Evolutionary conservation across 495 filamentous ascomycete species (phyloP), one percentile per base, ranked within the genome.

Genomic region (Parmelia sp.): DNA sequence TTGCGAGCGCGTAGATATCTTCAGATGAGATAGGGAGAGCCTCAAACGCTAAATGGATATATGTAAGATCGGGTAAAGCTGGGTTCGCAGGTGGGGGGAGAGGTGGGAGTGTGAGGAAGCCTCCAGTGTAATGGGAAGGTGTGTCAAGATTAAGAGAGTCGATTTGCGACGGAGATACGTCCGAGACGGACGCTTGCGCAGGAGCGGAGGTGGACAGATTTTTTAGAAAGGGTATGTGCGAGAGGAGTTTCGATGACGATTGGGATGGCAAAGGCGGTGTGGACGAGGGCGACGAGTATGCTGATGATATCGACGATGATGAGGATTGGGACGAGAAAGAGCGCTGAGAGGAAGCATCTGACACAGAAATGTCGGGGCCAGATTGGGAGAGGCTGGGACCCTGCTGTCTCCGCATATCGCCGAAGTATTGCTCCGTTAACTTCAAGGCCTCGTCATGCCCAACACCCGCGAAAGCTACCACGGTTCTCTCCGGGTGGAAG

Each of bases 1-100:
- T 96, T 31, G 94, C 94, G 33, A 97, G 84, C 45, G 94, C 93
- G 73, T 97, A 99, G 69, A 99, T 96, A 71, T 97, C 94, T 4
- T 88, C 84, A 39, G 88, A 90, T 39, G 84, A 85, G 70, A 97
- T 96, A 55, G 92, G 89, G 62, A 96, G 85, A 39, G 92, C 92
- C 80, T 99, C 94, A 71, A 99, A 97, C 64, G 90, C 91, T 66
- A 98, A 82, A 77, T 97, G 91, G 65, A 98, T 89, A 72, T 98
- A 88, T 45, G 88, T 93, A 73, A 96, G 83, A 39, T 85, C 81
- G 40, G 89, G 92, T n/a, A 90, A 78, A 68, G 89, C 86, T 23
- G 88, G 87, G 74, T 90, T 94, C 0, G 83, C 76, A 0, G 92
- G 87, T 0, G 86, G 84, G 17, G 91, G 88, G 37, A 92, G 86